phyloP scores from a whole-genome alignment of 768 basidiomycete genomes.

The Cyathus striatus region DNA sequence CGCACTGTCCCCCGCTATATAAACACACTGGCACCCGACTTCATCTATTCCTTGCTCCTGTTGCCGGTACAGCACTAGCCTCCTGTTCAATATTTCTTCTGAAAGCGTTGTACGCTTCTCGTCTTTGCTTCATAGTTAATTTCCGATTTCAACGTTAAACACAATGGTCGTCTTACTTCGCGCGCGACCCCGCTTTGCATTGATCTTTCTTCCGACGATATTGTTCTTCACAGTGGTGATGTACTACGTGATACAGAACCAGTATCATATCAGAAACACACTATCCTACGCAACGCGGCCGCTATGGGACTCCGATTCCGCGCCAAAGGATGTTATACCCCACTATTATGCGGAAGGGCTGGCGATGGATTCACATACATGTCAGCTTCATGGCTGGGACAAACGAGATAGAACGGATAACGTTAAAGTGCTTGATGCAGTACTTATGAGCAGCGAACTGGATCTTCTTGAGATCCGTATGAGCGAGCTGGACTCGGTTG shows the following conservation, averaged over 20 bases:
- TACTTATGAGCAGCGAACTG: conserved; percentile 59
- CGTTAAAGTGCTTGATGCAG: conserved; percentile 49
- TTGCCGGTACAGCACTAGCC: no score
- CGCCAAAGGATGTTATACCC: conserved; percentile 39
- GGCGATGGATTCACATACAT: conserved; percentile 35
- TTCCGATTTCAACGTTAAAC: no score
- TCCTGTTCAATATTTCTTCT: conserved; percentile 8
- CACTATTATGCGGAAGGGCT: conserved; percentile 57
- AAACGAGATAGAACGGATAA: conserved; percentile 23
- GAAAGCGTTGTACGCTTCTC: conserved; percentile 10
- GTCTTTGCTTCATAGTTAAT: background rate
- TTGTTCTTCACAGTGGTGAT: conserved; percentile 23
- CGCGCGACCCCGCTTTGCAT: conserved; percentile 21
- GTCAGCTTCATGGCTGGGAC: conserved; percentile 53
- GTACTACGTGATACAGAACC: conserved; percentile 33
- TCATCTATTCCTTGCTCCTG: background rate
- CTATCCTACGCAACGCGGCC: conserved; percentile 55
- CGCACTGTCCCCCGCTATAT: no score
- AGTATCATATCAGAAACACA: conserved; percentile 45
- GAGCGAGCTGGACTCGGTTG: conserved; percentile 52
- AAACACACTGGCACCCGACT: conserved; percentile 3
- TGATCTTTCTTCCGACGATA: conserved; percentile 26
- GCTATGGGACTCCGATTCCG: conserved; percentile 52
- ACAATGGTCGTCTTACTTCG: conserved; percentile 16
- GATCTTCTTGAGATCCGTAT: conserved; percentile 61